phyloP scores from a whole-genome alignment of 1,284 basidiomycete species.

The Ustilago tritici region DNA sequence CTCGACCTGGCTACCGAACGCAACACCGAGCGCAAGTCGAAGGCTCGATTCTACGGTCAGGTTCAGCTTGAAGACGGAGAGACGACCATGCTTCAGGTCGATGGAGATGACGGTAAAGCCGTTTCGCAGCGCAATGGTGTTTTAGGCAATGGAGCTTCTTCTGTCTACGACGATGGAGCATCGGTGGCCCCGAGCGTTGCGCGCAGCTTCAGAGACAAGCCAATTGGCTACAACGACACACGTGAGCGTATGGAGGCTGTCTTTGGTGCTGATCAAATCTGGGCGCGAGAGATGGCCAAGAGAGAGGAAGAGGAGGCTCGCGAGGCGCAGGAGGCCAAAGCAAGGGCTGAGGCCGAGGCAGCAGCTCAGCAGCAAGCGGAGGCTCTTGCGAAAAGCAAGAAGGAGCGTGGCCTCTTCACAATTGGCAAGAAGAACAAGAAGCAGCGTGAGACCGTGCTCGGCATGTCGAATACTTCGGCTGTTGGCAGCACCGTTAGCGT shows the following conservation, averaged over 20 bases:
- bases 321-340: conserved; percentile 39
- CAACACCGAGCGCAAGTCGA: conserved; percentile 37
- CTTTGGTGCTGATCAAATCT: conserved; percentile 58
- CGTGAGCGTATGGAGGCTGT: conserved; percentile 65
- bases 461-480: conserved; percentile 22
- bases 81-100: conserved; percentile 26
- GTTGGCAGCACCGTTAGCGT: conserved; percentile 32
- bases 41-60: conserved; percentile 64
- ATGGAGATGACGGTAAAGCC: conserved; percentile 12
- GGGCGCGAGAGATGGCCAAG: conserved; percentile 61
- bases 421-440: conserved; percentile 44
- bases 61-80: conserved; percentile 50
- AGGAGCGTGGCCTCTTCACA: conserved; percentile 32
- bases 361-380: conserved; percentile 20
- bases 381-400: conserved; percentile 33
- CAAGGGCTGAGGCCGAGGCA: conserved; percentile 28
- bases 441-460: conserved; percentile 9
- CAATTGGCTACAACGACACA: conserved; percentile 65
- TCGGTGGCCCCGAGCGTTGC: conserved; percentile 53
- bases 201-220: conserved; percentile 57
- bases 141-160: conserved; percentile 1
- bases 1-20: conserved; percentile 56
- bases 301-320: conserved; percentile 52
- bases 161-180: conserved; percentile 38
- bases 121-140: conserved; percentile 20